Percentiles rank a stretch among this genome's conserved stretches.
Evolutionary conservation across 352 stramenopile species (phyloP).

Genomic region (Phytophthora niederhauseri): DNA sequence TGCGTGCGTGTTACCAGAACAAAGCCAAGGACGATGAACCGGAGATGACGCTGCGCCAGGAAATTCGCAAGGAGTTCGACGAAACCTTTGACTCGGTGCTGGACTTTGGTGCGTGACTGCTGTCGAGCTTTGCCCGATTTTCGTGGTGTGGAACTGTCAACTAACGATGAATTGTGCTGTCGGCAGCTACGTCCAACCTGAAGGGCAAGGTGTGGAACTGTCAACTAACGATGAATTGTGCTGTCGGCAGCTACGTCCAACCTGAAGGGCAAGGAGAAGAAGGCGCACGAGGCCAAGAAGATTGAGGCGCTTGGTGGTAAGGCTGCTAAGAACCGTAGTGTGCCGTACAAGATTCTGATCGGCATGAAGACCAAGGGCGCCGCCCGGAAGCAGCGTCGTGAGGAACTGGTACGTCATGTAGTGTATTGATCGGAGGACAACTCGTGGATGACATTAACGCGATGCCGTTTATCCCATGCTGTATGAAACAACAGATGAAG

Average conservation of each 20-base stretch:
- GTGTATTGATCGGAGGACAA: background rate
- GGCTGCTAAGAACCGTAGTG: slow-evolving; percentile 54
- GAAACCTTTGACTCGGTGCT: slow-evolving; percentile 76
- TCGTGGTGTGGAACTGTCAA: background rate
- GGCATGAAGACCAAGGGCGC: slow-evolving; percentile 71
- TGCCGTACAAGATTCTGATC: slow-evolving; percentile 79
- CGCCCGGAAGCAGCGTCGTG: slow-evolving; percentile 54
- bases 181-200: slow-evolving; percentile 53
- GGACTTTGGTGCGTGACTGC: slow-evolving; percentile 55
- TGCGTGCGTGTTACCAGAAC: slow-evolving; percentile 6
- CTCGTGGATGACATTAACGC: background rate
- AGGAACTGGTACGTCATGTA: slow-evolving; percentile 55
- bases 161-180: background rate
- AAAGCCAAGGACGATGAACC: slow-evolving; percentile 33
- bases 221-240: background rate
- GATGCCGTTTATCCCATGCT: slow-evolving; percentile 2
- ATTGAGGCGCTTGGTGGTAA: slow-evolving; percentile 75
- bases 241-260: slow-evolving; percentile 46
- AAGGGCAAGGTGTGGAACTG: slow-evolving; percentile 62
- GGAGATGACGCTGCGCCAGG: slow-evolving; percentile 61
- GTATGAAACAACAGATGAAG: slow-evolving; percentile 49
- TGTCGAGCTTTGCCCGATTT: background rate
- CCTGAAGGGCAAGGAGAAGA: slow-evolving; percentile 85
- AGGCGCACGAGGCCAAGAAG: slow-evolving; percentile 69
- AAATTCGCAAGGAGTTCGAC: slow-evolving; percentile 82